Conservation (phyloP, 1,139 yeast genomes). For the Kodamaea alishanica region DNA sequence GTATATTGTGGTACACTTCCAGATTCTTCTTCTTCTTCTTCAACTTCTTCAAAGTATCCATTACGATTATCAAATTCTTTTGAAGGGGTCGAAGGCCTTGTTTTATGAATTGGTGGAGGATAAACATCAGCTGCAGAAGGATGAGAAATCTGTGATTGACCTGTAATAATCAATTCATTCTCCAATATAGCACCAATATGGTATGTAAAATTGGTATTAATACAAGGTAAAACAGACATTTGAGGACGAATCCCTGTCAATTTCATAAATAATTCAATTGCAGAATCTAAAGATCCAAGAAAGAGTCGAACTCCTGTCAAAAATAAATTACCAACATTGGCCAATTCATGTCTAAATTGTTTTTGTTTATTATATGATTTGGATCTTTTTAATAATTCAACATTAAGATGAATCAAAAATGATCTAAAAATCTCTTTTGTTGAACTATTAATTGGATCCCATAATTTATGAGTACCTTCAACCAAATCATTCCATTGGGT, state of each 20-base stretch:
- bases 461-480: conserved; percentile 71
- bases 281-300: conserved; percentile 80
- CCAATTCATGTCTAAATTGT: conserved; percentile 68
- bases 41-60: conserved; percentile 6
- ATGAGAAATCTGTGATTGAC: conserved; percentile 94
- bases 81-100: conserved; percentile 33
- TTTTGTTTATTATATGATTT: conserved; percentile 42
- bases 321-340: conserved; percentile 82
- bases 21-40: conserved; percentile 37
- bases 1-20: conserved; percentile 73
- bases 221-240: conserved; percentile 69
- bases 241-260: conserved; percentile 59
- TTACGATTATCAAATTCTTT: conserved; percentile 10
- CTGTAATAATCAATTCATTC: conserved; percentile 74
- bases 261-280: conserved; percentile 70
- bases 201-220: conserved; percentile 79
- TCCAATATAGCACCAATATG: conserved; percentile 76
- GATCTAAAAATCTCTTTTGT: conserved; percentile 74
- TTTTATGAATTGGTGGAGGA: conserved; percentile 37
- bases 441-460: conserved; percentile 61
- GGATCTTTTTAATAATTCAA: conserved; percentile 69
- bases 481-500: conserved; percentile 74
- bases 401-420: conserved; percentile 74
- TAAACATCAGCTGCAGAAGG: conserved; percentile 44
- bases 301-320: conserved; percentile 79